Evolutionary conservation across 495 filamentous ascomycete species (phyloP).

Genomic region (Penicillium subrubescens): DNA sequence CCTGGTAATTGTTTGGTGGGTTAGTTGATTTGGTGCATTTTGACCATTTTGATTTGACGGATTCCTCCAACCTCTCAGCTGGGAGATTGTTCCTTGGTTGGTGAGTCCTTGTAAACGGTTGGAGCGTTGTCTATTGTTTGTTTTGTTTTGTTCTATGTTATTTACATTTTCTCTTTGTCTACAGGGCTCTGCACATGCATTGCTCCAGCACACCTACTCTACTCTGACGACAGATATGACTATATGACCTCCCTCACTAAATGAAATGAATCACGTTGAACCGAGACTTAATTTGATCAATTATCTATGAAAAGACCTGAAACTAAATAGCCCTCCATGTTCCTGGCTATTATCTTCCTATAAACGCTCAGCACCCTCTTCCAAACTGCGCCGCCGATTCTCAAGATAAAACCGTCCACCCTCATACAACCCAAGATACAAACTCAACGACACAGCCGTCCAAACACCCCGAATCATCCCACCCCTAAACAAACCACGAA

Average conservation of each 20-base stretch:
- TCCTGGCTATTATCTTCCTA: background rate
- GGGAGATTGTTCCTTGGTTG: background rate
- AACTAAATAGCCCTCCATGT: background rate
- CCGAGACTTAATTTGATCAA: background rate
- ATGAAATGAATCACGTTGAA: slow-evolving; percentile 3
- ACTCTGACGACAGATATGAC: slow-evolving; percentile 26
- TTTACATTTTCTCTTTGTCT: background rate
- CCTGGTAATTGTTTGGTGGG: background rate
- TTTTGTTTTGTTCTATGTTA: background rate
- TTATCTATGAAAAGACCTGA: background rate
- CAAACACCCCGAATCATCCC: slow-evolving; percentile 72
- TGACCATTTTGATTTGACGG: background rate
- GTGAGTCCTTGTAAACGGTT: slow-evolving; percentile 8
- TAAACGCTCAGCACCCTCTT: slow-evolving; percentile 3
- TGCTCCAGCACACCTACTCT: background rate
- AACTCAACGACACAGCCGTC: slow-evolving; percentile 77
- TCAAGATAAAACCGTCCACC: slow-evolving; percentile 72
- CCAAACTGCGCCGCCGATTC: slow-evolving; percentile 32
- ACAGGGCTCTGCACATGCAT: background rate
- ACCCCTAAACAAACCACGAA: slow-evolving; percentile 77
- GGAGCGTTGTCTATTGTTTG: slow-evolving; percentile 4
- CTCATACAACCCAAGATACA: slow-evolving; percentile 89
- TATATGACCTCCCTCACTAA: slow-evolving; percentile 15
- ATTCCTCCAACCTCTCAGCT: background rate
- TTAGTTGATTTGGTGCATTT: background rate